Evolutionary conservation across 768 basidiomycete genomes (phyloP).

Genomic region (Thelephora aurantiotincta): DNA sequence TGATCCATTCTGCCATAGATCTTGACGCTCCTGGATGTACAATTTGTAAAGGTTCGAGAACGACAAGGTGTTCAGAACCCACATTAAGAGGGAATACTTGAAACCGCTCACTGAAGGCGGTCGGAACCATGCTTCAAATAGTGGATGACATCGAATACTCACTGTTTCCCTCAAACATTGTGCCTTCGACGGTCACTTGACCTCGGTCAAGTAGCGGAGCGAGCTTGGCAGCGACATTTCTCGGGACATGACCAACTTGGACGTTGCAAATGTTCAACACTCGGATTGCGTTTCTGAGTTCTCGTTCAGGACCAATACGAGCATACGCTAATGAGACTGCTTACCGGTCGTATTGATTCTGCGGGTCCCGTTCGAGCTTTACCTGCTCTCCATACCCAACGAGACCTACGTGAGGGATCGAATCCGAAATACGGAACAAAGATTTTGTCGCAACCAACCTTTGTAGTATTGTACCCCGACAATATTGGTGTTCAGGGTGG

Average conservation of each 20-base stretch:
- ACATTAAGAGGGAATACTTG: conserved; percentile 51
- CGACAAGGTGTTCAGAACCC: conserved; percentile 9
- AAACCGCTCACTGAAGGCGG: conserved; percentile 24
- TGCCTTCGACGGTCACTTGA: conserved; percentile 58
- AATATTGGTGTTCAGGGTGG: conserved; percentile 40
- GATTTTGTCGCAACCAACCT: conserved; percentile 23
- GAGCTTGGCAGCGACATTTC: conserved; percentile 39
- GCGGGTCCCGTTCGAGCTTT: conserved; percentile 46
- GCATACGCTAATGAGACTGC: conserved; percentile 1
- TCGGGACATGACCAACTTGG: conserved; percentile 76
- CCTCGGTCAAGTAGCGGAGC: conserved; percentile 58
- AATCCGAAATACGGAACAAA: background rate
- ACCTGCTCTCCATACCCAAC: conserved; percentile 76
- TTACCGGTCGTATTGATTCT: conserved; percentile 55
- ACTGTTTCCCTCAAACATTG: conserved; percentile 59
- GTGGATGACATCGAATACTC: conserved; percentile 9
- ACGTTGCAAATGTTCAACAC: conserved; percentile 60
- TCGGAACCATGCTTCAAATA: conserved; percentile 1
- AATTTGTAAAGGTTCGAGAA: background rate
- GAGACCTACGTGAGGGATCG: conserved; percentile 29
- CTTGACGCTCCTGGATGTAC: conserved; percentile 37
- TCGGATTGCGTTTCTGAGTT: conserved; percentile 57
- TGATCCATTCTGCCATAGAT: conserved; percentile 59
- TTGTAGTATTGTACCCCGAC: conserved; percentile 81
- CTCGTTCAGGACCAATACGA: background rate